Base-by-base conservation (phyloP, 352 stramenopile species). In the Phytophthora hibernalis region DNA sequence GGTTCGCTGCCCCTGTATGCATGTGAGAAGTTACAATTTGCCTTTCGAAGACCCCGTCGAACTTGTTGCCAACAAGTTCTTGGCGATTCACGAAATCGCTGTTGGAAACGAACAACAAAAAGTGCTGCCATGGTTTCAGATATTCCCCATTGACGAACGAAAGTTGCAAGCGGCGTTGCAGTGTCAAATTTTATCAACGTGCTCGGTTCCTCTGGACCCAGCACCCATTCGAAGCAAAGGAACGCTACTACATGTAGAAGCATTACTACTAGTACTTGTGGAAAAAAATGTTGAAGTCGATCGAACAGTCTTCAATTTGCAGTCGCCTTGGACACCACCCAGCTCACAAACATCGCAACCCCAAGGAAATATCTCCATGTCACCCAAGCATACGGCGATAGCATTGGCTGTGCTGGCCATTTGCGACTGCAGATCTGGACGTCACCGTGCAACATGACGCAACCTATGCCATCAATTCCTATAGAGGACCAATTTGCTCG, bases 401-500 rank as follows among this genome's bases (percentile, higher is more conserved):
- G 33, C 15, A 8, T 40, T 16, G 33, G 10, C 33, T 40, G 12
- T 54, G 26, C 11, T 56, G 49, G 18, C 49, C 26, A 44, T 33
- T 64, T 18, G 45, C 24, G 16, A 13, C 21, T 10, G 56, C 56
- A 51, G 16, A 56, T 8, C 3, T 56, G 31, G 56, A 35, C 13
- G 56, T 56, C 31, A 64, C 44, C 10, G 45, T 64, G 44, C 45
- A 55, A 1, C 21, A 42, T 24, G 80, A 89, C 50, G 80, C 77
- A 21, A 86, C 74, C 15, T 89, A 88, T 50, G 45, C 62, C 12
- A 58, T 82, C 24, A 49, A 57, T 3, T 54, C 48, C 2, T 70
- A 67, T 22, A 64, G 68, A n/a, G 80, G 76, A 22, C 15, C 57
- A 6, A 45, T 82, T 8, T 89, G 80, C 55, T 65, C 5, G 80